These are phyloP conservation scores for Podaxis mareebaensis DNA, from an alignment of 768 basidiomycete genomes.

Conservation along the genomic window DNA sequence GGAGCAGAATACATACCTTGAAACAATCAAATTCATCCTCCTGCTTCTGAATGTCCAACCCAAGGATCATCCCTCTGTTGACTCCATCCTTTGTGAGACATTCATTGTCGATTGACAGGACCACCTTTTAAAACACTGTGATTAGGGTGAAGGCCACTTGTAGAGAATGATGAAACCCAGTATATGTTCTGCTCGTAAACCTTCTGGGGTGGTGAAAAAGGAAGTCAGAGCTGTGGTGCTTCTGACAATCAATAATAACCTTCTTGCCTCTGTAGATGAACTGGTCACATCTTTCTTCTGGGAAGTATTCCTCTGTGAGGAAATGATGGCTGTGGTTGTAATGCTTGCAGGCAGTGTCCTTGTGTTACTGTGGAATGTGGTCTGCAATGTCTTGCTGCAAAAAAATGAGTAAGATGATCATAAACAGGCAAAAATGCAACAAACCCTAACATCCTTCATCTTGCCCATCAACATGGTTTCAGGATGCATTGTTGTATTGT, in stretches of 20 bases:
- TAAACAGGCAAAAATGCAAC: constrained; percentile 16
- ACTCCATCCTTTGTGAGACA: too few species aligned
- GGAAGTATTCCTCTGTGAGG: constrained; percentile 83
- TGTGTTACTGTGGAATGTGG: constrained; percentile 68
- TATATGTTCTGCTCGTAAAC: too few species aligned
- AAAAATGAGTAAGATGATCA: not conserved
- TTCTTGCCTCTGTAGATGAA: constrained; percentile 95
- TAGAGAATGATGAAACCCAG: too few species aligned
- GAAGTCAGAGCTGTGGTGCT: constrained; percentile 42
- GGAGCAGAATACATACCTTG: too few species aligned
- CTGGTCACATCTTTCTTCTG: constrained; percentile 85
- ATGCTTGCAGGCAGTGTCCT: constrained; percentile 54
- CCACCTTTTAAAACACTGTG: too few species aligned
- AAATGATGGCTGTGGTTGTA: constrained; percentile 64
- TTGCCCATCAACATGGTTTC: constrained; percentile 31
- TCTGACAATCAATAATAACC: constrained; percentile 90
- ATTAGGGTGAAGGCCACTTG: too few species aligned
- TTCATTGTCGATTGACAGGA: too few species aligned
- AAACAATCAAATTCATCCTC: too few species aligned
- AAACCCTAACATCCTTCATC: constrained; percentile 30
- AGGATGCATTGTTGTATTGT: too few species aligned
- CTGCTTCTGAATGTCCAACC: too few species aligned
- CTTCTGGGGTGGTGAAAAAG: too few species aligned
- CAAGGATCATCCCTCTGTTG: too few species aligned
- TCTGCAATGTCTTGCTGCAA: constrained; percentile 38